These are phyloP conservation scores for Plasmodium fragile DNA, from an alignment of 169 alveolate species.

Conservation along the genomic window DNA sequence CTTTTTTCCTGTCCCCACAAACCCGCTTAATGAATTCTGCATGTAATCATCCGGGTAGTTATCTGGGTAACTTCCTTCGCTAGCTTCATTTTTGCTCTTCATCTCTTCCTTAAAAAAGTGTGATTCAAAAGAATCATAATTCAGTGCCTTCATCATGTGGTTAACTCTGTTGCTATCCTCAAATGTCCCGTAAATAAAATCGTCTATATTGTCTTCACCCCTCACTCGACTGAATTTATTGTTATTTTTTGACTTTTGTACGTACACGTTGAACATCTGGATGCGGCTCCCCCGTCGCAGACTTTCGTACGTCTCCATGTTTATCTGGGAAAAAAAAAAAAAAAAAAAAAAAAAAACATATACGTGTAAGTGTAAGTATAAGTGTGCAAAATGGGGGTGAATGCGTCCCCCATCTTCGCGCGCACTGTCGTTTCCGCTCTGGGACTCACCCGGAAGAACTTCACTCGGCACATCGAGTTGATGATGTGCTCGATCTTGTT, in stretches of 20 bases:
- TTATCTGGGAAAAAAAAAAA: slow-evolving; percentile 13
- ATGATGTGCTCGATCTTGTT: slow-evolving; percentile 42
- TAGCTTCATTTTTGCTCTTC: neutral
- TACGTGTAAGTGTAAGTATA: neutral
- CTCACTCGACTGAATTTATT: slow-evolving; percentile 24
- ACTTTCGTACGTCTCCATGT: slow-evolving; percentile 56
- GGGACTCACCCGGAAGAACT: slow-evolving; percentile 27
- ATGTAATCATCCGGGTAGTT: slow-evolving; percentile 11
- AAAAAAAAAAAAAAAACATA: neutral
- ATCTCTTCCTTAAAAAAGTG: slow-evolving; percentile 35
- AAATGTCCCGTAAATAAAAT: slow-evolving; percentile 15
- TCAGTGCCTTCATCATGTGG: slow-evolving; percentile 12
- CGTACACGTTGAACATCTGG: slow-evolving; percentile 43
- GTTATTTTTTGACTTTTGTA: slow-evolving; percentile 31
- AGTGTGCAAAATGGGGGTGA: neutral
- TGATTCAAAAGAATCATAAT: slow-evolving; percentile 26
- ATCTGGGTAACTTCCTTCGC: neutral
- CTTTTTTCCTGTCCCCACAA: neutral
- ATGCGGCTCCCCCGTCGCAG: slow-evolving; percentile 27
- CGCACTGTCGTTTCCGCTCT: neutral
- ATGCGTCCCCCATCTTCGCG: neutral
- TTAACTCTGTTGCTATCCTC: neutral
- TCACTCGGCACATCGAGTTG: slow-evolving; percentile 52
- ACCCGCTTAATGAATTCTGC: slow-evolving; percentile 7
- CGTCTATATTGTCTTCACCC: slow-evolving; percentile 26